Evolutionary conservation across 345 rosid genomes (phyloP), one percentile per base, ranked within the genome.

Genomic region (Microcos paniculata): DNA sequence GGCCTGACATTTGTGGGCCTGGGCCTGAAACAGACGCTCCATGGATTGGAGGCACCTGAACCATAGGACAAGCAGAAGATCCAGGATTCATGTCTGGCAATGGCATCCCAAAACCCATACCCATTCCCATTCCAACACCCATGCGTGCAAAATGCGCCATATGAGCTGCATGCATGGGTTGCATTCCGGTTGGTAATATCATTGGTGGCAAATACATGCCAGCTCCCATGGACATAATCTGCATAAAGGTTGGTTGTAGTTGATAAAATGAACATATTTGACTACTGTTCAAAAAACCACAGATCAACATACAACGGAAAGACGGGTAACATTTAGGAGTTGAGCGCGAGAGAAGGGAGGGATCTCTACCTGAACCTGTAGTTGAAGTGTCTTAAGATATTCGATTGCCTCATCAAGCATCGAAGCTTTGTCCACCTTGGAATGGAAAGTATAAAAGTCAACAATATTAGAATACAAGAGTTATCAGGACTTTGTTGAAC

Each of bases 351-450:
- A 19, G 19, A 70, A 79, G 52, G 69, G 3, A 19, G 70, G 74
- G 61, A 76, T 30, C 56, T 79, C n/a, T 76, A 87, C 98, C 90
- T 94, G 98, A 13, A 94, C 91, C 83, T 91, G 98, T 80, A 92
- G 86, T 82, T 92, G 97, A 53, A 94, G 98, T 21, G 90, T 82
- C 87, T 92, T 94, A 53, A 91, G 81, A 87, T 94, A 92, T 71
- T 92, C 97, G 23, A 94, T 94, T 38, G 98, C 98, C 88, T 94
- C 97, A 71, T 94, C 98, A 40, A 94, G 92, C 97, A 94, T 90
- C 2, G 98, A 92, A 84, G 98, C 97, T 83, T 92, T 94, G 86
- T 94, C 98, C 84, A 90, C 95, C 97, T 92, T 66, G 43, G 21
- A 77, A 80, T 38, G 79, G 62, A 84, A 75, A 79, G 71, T 9